Percentiles rank a stretch among this genome's conserved stretches.
Evolutionary conservation across 306 rosid genomes (phyloP).

Genomic region (Vigna angularis): DNA sequence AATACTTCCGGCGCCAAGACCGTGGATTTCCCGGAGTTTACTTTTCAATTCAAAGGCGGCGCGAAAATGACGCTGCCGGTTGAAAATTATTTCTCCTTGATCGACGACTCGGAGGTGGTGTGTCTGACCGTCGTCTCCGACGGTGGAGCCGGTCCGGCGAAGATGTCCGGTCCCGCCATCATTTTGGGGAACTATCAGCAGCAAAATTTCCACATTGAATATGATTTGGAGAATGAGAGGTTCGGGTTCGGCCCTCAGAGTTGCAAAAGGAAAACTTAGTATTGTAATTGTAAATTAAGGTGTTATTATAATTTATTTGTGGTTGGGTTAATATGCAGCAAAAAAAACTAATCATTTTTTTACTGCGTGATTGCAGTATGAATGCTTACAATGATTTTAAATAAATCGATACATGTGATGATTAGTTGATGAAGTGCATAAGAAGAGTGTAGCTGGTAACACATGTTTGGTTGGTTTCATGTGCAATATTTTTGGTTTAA

Average conservation of each 20-base stretch:
- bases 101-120: slow-evolving; percentile 46
- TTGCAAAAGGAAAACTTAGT: slow-evolving; percentile 49
- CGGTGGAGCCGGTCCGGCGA: slow-evolving; percentile 27
- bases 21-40: slow-evolving; percentile 61
- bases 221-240: slow-evolving; percentile 70
- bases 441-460: neutral
- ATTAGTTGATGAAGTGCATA: neutral
- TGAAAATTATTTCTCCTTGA: slow-evolving; percentile 65
- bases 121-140: slow-evolving; percentile 73
- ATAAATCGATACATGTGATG: slow-evolving; percentile 1
- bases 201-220: slow-evolving; percentile 76
- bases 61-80: slow-evolving; percentile 71
- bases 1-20: slow-evolving; percentile 46
- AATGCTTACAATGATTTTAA: neutral
- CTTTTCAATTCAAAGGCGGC: slow-evolving; percentile 83
- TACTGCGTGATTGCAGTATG: neutral
- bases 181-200: slow-evolving; percentile 87
- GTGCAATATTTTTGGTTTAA: neutral
- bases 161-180: slow-evolving; percentile 67
- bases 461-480: neutral
- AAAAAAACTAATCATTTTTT: neutral
- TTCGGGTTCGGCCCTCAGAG: slow-evolving; percentile 68
- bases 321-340: slow-evolving; percentile 6
- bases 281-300: neutral
- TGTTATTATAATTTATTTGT: neutral